Base-by-base conservation (phyloP, 768 basidiomycete species). In the Serendipita sp. region DNA sequence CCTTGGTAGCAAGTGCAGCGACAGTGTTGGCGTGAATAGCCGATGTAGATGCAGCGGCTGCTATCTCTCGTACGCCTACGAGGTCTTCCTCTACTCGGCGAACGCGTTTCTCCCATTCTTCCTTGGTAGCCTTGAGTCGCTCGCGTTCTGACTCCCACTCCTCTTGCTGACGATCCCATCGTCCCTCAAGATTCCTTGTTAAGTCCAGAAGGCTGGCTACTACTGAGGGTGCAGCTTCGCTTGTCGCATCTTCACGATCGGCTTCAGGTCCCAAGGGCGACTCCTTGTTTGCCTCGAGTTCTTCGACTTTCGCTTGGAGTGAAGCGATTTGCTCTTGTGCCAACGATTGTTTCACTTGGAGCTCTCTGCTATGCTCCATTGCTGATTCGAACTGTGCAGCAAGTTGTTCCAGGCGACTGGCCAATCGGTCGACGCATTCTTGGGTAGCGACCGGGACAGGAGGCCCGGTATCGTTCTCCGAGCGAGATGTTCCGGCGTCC, bases 111-210 rank as follows among this genome's bases (percentile, higher is more conserved):
- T 94, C 93, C 86, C 88, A 94, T 68, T 93, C 89, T 45, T 88
- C 84, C 55, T 85, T 78, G 11, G 89, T 90, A 18, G 79, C 76
- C 44, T 78, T 77, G 10, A 96, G 77, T 18, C 89, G 78, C 66
- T 86, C 86, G 3, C 91, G 78, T 73, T 96, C 93, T 43, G 81
- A 77, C 1, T 79, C 79, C 91, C 91, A 96, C 64, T 88, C 87
- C 67, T 89, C 85, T 68, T 85, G 82, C 36, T 93, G 84, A 33
- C 73, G 75, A 40, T 76, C 80, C 90, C 90, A 93, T 60, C 85
- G 82, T 6, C 84, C 86, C 68, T 93, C 91, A 27, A 93, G 83
- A 10, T 75, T 77, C 69, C 82, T 83, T 72, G 86, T 87, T 88
- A 90, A 93, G 45, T 85, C 82, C 18, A 76, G 74, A 34, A 87